Conservation (phyloP, 1,284 basidiomycete species). For the Ganoderma lingzhi region DNA sequence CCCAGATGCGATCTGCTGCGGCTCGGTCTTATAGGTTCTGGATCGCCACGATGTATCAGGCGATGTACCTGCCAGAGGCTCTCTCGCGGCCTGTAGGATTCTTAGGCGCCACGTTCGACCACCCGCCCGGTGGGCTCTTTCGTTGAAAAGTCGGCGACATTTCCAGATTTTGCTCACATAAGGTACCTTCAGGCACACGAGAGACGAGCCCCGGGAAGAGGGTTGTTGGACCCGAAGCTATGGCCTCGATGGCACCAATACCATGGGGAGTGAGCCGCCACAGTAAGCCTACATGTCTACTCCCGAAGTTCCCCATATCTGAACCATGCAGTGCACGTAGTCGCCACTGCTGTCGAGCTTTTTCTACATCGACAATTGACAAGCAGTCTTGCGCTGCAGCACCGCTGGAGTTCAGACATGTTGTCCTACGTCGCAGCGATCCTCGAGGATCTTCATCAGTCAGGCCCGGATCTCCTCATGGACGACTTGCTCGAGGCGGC, state of each 20-base stretch:
- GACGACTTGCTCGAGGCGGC: background rate
- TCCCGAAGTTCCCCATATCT: no score
- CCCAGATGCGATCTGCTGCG: background rate
- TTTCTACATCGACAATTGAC: background rate
- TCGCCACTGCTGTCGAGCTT: background rate
- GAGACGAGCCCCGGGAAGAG: background rate
- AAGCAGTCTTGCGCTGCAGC: background rate
- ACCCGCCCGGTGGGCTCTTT: background rate
- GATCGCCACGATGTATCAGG: background rate
- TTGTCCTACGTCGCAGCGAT: background rate
- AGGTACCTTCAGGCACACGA: background rate
- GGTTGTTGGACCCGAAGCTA: background rate
- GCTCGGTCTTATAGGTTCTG: conserved; percentile 1
- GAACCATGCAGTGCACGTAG: background rate
- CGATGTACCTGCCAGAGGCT: conserved; percentile 4
- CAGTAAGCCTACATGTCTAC: background rate
- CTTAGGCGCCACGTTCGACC: background rate
- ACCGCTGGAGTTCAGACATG: background rate
- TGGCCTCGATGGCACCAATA: no score
- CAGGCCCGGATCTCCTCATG: background rate
- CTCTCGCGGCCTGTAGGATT: background rate
- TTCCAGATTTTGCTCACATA: background rate
- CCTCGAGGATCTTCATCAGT: background rate
- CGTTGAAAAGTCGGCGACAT: background rate
- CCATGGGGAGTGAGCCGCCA: background rate